These are phyloP conservation scores for Fragaria iinumae DNA, from an alignment of 306 rosid species.

Conservation along the genomic window DNA sequence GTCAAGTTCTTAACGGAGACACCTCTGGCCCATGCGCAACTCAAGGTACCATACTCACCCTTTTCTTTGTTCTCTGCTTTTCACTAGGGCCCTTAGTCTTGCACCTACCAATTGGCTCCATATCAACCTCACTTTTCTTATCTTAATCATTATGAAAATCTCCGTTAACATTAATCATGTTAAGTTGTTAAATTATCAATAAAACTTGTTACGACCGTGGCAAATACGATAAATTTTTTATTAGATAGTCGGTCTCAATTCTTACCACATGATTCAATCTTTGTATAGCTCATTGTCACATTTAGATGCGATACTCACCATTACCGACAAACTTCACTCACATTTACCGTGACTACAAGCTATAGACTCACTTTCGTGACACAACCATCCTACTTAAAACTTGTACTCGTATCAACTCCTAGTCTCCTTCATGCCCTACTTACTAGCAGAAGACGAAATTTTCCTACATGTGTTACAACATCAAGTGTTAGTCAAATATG, in stretches of 20 bases:
- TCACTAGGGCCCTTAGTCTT: background rate
- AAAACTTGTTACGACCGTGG: accelerated
- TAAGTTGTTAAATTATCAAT: background rate
- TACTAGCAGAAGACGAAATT: background rate
- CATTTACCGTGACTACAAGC: background rate
- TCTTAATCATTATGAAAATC: constrained; percentile 19
- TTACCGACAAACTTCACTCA: background rate
- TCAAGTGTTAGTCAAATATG: constrained; percentile 10
- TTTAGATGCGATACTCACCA: no score
- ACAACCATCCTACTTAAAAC: no score
- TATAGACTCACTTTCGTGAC: background rate
- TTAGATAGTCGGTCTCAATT: background rate
- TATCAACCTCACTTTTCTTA: constrained; percentile 39
- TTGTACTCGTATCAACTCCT: background rate
- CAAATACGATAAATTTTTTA: no score
- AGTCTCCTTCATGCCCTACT: no score
- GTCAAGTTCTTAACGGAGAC: constrained; percentile 89
- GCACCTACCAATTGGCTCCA: background rate
- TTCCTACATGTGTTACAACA: background rate
- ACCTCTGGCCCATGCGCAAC: constrained; percentile 84
- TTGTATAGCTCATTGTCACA: background rate
- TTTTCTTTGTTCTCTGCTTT: background rate
- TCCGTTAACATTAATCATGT: background rate
- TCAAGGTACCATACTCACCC: constrained; percentile 49
- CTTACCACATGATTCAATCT: background rate